phyloP scores from a whole-genome alignment of 2,329 filamentous ascomycete genomes.

The Pleomassaria siparia region DNA sequence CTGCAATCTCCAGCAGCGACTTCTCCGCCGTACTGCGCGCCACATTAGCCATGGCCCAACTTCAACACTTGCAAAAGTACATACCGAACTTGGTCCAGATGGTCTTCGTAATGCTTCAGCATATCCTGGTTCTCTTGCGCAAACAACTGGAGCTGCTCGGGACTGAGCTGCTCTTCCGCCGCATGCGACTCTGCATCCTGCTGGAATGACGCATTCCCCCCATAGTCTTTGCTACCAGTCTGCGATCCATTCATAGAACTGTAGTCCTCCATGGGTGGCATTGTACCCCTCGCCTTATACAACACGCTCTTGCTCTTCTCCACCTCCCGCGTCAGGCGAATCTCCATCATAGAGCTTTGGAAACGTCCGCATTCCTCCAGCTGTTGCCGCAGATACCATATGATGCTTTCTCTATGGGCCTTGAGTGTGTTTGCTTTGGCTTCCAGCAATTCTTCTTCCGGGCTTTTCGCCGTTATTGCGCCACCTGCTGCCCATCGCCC shows the following conservation, averaged over 20 bases:
- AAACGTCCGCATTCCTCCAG: slow-evolving; percentile 75
- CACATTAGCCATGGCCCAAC: slow-evolving; percentile 16
- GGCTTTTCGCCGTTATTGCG: slow-evolving; percentile 54
- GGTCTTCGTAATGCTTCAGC: slow-evolving; percentile 90
- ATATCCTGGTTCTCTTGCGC: slow-evolving; percentile 91
- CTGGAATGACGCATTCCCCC: slow-evolving; percentile 22
- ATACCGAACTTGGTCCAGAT: slow-evolving; percentile 90
- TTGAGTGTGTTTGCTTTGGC: slow-evolving; percentile 66
- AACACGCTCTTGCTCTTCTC: slow-evolving; percentile 88
- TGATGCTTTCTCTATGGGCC: slow-evolving; percentile 75
- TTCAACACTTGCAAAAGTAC: slow-evolving; percentile 40
- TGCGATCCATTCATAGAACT: slow-evolving; percentile 19
- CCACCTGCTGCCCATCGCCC: slow-evolving; percentile 68
- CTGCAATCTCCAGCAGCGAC: slow-evolving; percentile 87
- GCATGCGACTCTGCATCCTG: slow-evolving; percentile 29
- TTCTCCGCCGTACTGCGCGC: slow-evolving; percentile 75
- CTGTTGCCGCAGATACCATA: slow-evolving; percentile 77
- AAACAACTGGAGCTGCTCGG: slow-evolving; percentile 90
- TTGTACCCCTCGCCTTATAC: slow-evolving; percentile 61
- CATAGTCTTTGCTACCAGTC: slow-evolving; percentile 21
- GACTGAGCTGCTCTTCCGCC: slow-evolving; percentile 65
- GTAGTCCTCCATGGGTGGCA: slow-evolving; percentile 25
- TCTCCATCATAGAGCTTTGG: slow-evolving; percentile 92
- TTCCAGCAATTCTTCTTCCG: slow-evolving; percentile 73
- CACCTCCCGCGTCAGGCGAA: slow-evolving; percentile 77